Conservation (phyloP, 176 grass and related monocot species). For the Oryza australiensis region DNA sequence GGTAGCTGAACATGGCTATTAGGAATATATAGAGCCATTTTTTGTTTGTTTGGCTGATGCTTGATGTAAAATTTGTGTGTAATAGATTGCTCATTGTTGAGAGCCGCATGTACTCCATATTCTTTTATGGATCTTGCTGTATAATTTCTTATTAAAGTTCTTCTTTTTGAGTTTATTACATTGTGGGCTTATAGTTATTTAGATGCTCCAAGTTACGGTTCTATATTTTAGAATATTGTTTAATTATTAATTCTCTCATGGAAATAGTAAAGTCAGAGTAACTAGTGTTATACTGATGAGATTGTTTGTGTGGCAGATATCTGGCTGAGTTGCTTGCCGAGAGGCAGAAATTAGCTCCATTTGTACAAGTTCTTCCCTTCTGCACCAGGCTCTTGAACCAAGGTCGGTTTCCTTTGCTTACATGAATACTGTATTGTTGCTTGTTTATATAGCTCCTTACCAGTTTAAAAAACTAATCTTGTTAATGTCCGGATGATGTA, state of each 20-base stretch:
- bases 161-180: slow-evolving; percentile 7
- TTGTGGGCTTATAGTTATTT: slow-evolving; percentile 14
- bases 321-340: slow-evolving; percentile 91
- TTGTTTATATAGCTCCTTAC: neutral
- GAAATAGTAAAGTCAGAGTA: neutral
- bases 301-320: slow-evolving; percentile 65
- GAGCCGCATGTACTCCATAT: slow-evolving; percentile 29
- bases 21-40: neutral
- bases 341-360: slow-evolving; percentile 97
- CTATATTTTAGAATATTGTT: slow-evolving; percentile 1
- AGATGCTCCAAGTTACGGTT: slow-evolving; percentile 16
- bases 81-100: slow-evolving; percentile 47
- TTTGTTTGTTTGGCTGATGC: slow-evolving; percentile 27
- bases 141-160: slow-evolving; percentile 48
- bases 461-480: neutral
- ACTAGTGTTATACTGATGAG: slow-evolving; percentile 22
- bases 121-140: slow-evolving; percentile 37
- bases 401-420: slow-evolving; percentile 51
- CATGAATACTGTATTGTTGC: slow-evolving; percentile 3
- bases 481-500: neutral
- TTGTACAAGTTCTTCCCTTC: slow-evolving; percentile 95
- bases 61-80: slow-evolving; percentile 42
- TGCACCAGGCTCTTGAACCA: slow-evolving; percentile 91
- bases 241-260: neutral
- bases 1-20: slow-evolving; percentile 2